Base-by-base conservation (phyloP, 2,329 filamentous ascomycete genomes). In the Aspergillus udagawae region DNA sequence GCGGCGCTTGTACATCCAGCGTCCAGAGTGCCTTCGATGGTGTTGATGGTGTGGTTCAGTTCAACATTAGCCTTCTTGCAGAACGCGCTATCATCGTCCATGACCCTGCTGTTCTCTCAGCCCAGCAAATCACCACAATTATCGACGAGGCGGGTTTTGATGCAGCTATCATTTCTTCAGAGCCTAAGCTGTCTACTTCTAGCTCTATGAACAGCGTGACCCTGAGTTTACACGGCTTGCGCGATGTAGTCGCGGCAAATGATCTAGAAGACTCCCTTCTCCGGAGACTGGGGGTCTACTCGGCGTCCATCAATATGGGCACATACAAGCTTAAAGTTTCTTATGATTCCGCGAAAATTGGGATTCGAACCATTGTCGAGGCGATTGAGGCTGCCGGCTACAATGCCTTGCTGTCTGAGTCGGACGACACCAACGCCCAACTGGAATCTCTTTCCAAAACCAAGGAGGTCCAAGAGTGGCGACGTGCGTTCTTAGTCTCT, bases 401-500 rank as follows among this genome's bases (percentile, higher is more conserved):
- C 73, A 96, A 97, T 70, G 94, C 93, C 1, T 79, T 99, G 2
- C 84, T 97, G 10, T 88, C 92, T 0, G 93, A 97, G 63, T 89
- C 87, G 53, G 91, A 97, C 67, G 94, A 99, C 76, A 97, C 96
- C 73, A 96, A 96, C 69, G 93, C 94, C 1, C 94, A 99, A 71
- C 83, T 99, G 2, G 92, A 97, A 73, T 97, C 94, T 1, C 82
- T 99, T 2, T 90, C 94, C 8, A 99, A 99, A 77, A 97, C 94
- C 0, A 90, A 91, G 65, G 94, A 99, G 74, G 96, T 99, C 60
- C 90, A 89, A 62, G 92, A 96, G 74, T 99, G 94, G 94, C 86
- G 85, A 60, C 84, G 81, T 29, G 91, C 92, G 0, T 96, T 97
- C 75, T 81, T 83, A 60, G 82, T 88, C 7, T 96, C 92, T 0